These are phyloP conservation scores for Kodamaea arcana DNA, from an alignment of 1,139 yeast species.

Conservation along the genomic window DNA sequence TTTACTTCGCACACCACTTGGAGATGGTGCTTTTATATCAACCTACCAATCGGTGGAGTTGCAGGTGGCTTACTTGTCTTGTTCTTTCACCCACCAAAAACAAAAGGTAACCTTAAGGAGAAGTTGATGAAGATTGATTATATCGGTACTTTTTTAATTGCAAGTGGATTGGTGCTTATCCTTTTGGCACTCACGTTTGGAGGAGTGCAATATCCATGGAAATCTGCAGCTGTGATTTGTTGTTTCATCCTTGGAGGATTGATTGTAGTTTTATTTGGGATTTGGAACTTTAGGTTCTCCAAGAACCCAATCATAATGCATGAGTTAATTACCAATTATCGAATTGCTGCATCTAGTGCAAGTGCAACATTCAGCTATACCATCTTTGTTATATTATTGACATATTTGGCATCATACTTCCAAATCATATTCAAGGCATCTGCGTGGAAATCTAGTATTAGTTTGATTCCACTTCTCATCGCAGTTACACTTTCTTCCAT, in stretches of 20 bases:
- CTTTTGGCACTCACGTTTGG: constrained; percentile 53
- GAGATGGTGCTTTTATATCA: constrained; percentile 79
- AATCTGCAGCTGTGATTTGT: constrained; percentile 51
- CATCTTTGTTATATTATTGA: constrained; percentile 15
- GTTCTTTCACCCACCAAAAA: constrained; percentile 53
- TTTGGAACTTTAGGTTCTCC: constrained; percentile 48
- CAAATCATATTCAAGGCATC: constrained; percentile 17
- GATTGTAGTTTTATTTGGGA: constrained; percentile 31
- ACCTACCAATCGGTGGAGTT: constrained; percentile 63
- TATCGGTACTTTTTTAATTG: constrained; percentile 40
- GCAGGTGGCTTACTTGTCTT: constrained; percentile 43
- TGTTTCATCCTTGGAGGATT: constrained; percentile 54
- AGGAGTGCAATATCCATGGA: constrained; percentile 45
- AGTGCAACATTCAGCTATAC: constrained; percentile 17
- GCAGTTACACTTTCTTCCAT: constrained; percentile 16
- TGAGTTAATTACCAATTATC: constrained; percentile 33
- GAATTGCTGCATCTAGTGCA: constrained; percentile 34
- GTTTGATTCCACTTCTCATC: constrained; percentile 18
- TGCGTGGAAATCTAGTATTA: constrained; percentile 19
- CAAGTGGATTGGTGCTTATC: constrained; percentile 40
- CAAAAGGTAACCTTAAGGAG: constrained; percentile 34
- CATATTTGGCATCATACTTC: constrained; percentile 20
- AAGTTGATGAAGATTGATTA: constrained; percentile 46
- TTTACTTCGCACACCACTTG: constrained; percentile 59
- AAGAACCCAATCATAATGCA: constrained; percentile 44